These are phyloP conservation scores for Macadamia integrifolia DNA, from an alignment of 164 flowering plant genomes.

Conservation along the genomic window DNA sequence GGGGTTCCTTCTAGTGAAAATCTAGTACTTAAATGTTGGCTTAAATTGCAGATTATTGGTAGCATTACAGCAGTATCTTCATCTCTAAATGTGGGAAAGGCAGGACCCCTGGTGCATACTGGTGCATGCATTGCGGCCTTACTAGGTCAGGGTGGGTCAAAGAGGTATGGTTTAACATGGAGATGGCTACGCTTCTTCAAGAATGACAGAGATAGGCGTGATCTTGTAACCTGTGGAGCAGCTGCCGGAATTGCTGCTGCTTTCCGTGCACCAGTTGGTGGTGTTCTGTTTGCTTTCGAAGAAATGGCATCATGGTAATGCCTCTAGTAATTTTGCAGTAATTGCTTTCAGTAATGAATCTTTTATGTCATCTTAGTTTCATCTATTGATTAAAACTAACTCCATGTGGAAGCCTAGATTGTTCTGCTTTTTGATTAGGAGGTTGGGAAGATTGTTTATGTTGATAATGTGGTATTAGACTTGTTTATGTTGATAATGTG, in stretches of 20 bases:
- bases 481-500: no score
- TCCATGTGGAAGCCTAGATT: no score
- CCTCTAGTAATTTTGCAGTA: neutral
- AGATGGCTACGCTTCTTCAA: constrained; percentile 80
- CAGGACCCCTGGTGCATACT: constrained; percentile 91
- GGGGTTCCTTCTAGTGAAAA: neutral
- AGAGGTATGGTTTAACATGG: constrained; percentile 62
- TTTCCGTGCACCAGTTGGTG: constrained; percentile 97
- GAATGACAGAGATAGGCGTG: constrained; percentile 86
- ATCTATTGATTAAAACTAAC: no score
- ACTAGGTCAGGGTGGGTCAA: constrained; percentile 83
- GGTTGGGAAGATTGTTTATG: no score
- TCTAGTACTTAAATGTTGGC: constrained; percentile 1
- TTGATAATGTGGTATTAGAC: no score
- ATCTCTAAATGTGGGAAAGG: constrained; percentile 78
- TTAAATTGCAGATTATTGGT: constrained; percentile 57
- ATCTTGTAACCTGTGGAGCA: constrained; percentile 84
- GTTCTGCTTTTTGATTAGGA: no score
- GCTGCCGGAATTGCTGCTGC: constrained; percentile 96
- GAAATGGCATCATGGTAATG: constrained; percentile 89
- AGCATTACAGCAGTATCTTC: constrained; percentile 78
- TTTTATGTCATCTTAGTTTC: neutral
- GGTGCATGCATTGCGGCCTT: constrained; percentile 82
- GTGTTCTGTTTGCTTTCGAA: constrained; percentile 83
- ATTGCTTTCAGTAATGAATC: neutral